Conservation (phyloP, 371 early-diverging fungal species). For the Zancudomyces culisetae region DNA sequence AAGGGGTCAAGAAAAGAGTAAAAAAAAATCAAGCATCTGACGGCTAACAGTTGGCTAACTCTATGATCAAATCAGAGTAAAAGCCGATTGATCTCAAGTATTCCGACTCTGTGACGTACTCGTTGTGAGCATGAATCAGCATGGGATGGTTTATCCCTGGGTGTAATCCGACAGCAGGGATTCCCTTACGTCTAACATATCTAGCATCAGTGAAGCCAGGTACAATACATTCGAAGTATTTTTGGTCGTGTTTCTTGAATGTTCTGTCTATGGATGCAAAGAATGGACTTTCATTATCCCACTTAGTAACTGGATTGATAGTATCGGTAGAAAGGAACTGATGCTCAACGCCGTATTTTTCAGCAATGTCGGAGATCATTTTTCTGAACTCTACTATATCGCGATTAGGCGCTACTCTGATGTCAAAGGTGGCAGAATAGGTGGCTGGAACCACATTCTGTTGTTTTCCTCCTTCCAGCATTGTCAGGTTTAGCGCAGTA, state of each 20-base stretch:
- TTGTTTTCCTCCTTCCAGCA: constrained; percentile 35
- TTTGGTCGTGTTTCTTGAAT: constrained; percentile 16
- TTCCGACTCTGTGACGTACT: constrained; percentile 43
- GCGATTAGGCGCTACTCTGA: constrained; percentile 41
- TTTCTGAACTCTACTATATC: constrained; percentile 32
- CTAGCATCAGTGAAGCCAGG: constrained; percentile 58
- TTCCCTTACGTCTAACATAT: constrained; percentile 40
- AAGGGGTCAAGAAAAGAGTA: too few relatives aligned
- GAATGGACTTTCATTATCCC: constrained; percentile 35
- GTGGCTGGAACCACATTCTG: constrained; percentile 48
- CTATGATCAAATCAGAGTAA: constrained; percentile 30
- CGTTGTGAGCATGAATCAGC: constrained; percentile 61
- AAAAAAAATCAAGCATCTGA: too few relatives aligned
- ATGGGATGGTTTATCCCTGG: constrained; percentile 46
- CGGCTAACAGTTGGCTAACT: constrained; percentile 23
- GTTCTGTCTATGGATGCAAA: constrained; percentile 33
- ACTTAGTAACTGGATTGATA: constrained; percentile 26
- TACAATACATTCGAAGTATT: background rate
- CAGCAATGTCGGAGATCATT: constrained; percentile 30
- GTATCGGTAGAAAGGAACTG: constrained; percentile 35
- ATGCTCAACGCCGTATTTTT: constrained; percentile 23
- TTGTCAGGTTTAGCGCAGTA: constrained; percentile 51
- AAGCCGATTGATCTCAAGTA: constrained; percentile 45
- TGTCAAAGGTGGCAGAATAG: constrained; percentile 40
- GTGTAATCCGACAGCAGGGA: constrained; percentile 52